Evolutionary conservation across 139 green algal species (phyloP), one percentile per base, ranked within the genome.

Genomic region (Micractinium sp.): DNA sequence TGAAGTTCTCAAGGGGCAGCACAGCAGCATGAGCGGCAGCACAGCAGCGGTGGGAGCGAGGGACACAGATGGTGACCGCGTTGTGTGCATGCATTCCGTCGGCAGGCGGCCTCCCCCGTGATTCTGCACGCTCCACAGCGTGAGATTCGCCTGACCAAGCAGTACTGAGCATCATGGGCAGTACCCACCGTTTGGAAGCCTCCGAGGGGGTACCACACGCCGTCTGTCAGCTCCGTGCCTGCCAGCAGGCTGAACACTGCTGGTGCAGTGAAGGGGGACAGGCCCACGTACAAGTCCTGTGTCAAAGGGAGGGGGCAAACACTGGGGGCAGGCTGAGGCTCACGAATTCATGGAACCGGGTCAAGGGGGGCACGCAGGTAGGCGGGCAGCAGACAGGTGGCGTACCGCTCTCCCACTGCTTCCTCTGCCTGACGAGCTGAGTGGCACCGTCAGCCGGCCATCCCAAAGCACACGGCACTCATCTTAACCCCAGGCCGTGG

Each of bases 211-310:
- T 98, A 93, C 91, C 89, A 98, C 27, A 99, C 95, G 7, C 96
- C 97, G 77, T 99, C 97, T 15, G 92, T 97, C 38, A 98, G 88
- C 90, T 99, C 97, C 14, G 96, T 98, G 36, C 94, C 97, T 0
- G 96, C 96, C 39, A 99, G 93, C 75, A 99, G 86, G 69, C 82
- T 93, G 92, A 97, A 98, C 60, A 96, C 95, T 0, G 93, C 95
- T 4, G 97, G 97, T 0, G 97, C 96, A 22, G 88, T 93, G 91
- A 96, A 96, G 4, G 97, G 97, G n/a, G 85, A 92, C 1, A 98
- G 89, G 27, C 96, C 96, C 20, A 99, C 96, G 82, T 99, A 98
- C 74, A 98, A 90, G 87, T 98, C 95, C 91, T 97, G 92, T 39
- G 12, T 7, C 7, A 41, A 15, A 1, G 25, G 47, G 63, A 0